These are phyloP conservation scores for Cinchona pubescens DNA, from an alignment of 257 asterid genomes.

Conservation along the genomic window DNA sequence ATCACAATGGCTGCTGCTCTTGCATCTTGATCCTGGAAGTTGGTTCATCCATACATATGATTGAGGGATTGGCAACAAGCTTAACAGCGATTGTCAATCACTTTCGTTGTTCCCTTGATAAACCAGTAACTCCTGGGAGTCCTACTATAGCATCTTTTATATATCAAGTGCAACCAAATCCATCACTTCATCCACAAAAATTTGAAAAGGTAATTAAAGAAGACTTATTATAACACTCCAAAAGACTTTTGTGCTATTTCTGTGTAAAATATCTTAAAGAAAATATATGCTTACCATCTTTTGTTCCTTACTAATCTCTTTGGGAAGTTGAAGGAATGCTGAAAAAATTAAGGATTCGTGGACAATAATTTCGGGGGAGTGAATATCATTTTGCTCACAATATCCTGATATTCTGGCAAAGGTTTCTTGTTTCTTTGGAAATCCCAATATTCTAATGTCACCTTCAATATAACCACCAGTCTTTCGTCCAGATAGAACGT, in stretches of 20 bases:
- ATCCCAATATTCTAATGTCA: conserved; percentile 2
- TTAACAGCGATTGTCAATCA: conserved; percentile 83
- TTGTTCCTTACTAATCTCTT: conserved; percentile 48
- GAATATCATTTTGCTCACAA: conserved; percentile 22
- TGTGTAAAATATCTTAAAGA: neutral
- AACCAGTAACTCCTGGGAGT: conserved; percentile 78
- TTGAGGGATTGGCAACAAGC: conserved; percentile 89
- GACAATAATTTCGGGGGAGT: conserved; percentile 17
- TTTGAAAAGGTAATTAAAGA: neutral
- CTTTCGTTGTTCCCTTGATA: conserved; percentile 87
- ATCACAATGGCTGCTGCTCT: conserved; percentile 92
- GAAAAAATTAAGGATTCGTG: conserved; percentile 15
- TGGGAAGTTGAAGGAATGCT: conserved; percentile 13
- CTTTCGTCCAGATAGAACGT: conserved; percentile 18
- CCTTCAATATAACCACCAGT: conserved; percentile 18
- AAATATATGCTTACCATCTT: conserved; percentile 45
- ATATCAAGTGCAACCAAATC: conserved; percentile 36
- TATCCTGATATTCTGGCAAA: conserved; percentile 17
- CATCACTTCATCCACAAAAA: conserved; percentile 20
- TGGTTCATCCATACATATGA: conserved; percentile 93
- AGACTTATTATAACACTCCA: neutral
- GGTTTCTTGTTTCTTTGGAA: conserved; percentile 17
- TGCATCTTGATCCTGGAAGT: conserved; percentile 94
- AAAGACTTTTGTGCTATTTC: neutral
- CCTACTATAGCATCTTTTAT: conserved; percentile 62